Evolutionary conservation across 2,329 filamentous ascomycete genomes (phyloP).

Genomic region (Gyromitra esculenta): DNA sequence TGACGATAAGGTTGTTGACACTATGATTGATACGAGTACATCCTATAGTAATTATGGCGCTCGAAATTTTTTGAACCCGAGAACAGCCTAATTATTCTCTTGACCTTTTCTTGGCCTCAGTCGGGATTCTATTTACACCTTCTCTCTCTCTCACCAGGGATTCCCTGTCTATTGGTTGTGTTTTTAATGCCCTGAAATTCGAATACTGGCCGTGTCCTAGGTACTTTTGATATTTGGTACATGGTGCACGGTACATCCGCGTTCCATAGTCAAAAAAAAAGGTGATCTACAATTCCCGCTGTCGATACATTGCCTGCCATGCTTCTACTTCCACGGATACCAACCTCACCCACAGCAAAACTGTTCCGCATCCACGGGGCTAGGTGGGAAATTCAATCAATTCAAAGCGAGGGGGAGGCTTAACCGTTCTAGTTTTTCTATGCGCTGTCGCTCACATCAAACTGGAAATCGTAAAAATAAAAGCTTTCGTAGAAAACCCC

Average conservation of each 20-base stretch:
- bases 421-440: slow-evolving; percentile 8
- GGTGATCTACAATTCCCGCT: slow-evolving; percentile 45
- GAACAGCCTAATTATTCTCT: slow-evolving; percentile 41
- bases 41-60: slow-evolving; percentile 16
- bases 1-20: slow-evolving; percentile 35
- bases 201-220: slow-evolving; percentile 26
- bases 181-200: slow-evolving; percentile 38
- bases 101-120: slow-evolving; percentile 19
- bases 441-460: slow-evolving; percentile 9
- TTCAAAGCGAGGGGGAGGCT: slow-evolving; percentile 6
- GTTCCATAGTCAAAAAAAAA: slow-evolving; percentile 15
- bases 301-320: slow-evolving; percentile 44
- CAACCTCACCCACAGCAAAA: slow-evolving; percentile 35
- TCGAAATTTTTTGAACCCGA: slow-evolving; percentile 15
- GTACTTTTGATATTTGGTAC: slow-evolving; percentile 25
- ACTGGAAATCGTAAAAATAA: slow-evolving; percentile 9
- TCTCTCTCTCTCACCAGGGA: neutral
- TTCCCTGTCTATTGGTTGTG: slow-evolving; percentile 21
- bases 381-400: slow-evolving; percentile 31
- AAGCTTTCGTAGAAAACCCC: slow-evolving; percentile 4
- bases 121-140: slow-evolving; percentile 17
- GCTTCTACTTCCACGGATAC: slow-evolving; percentile 28
- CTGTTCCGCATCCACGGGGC: slow-evolving; percentile 23
- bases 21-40: slow-evolving; percentile 40
- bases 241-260: slow-evolving; percentile 32